These are phyloP conservation scores for Blastocystis hominis DNA, from an alignment of 352 stramenopile genomes.

Conservation along the genomic window DNA sequence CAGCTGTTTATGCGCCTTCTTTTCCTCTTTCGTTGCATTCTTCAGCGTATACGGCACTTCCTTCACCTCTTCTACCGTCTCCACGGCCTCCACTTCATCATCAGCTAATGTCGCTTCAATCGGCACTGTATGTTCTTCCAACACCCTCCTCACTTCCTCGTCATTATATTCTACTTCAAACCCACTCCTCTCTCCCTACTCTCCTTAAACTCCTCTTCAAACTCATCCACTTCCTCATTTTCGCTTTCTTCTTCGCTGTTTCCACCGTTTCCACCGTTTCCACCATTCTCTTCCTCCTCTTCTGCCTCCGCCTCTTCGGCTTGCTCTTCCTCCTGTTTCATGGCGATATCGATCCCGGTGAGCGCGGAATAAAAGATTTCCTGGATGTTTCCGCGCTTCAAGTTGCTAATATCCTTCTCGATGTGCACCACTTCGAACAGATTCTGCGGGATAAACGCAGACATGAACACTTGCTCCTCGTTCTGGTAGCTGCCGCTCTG, in stretches of 20 bases:
- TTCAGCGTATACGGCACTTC: slow-evolving; percentile 61
- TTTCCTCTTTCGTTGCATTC: slow-evolving; percentile 73
- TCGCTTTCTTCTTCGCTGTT: background rate
- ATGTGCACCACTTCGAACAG: slow-evolving; percentile 64
- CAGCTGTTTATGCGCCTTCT: slow-evolving; percentile 87
- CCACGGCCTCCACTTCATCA: slow-evolving; percentile 60
- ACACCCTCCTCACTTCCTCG: slow-evolving; percentile 56
- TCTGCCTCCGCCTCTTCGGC: slow-evolving; percentile 52
- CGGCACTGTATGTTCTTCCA: slow-evolving; percentile 59
- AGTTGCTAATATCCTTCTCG: slow-evolving; percentile 69
- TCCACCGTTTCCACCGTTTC: background rate
- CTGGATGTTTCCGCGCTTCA: slow-evolving; percentile 70
- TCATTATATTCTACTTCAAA: slow-evolving; percentile 59
- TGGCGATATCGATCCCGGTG: slow-evolving; percentile 63
- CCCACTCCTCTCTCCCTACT: background rate
- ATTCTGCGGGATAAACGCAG: slow-evolving; percentile 82
- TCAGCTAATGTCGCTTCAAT: slow-evolving; percentile 61
- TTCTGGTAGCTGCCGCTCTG: slow-evolving; percentile 24
- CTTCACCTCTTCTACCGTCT: slow-evolving; percentile 67
- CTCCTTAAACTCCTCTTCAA: slow-evolving; percentile 53
- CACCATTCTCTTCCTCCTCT: slow-evolving; percentile 64
- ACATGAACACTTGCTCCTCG: slow-evolving; percentile 74
- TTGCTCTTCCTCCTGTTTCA: slow-evolving; percentile 68
- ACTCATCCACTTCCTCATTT: background rate
- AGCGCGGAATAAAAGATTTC: slow-evolving; percentile 70